Base-by-base conservation (phyloP, 2,329 filamentous ascomycete species). In the Gnomoniopsis smithogilvyi region DNA sequence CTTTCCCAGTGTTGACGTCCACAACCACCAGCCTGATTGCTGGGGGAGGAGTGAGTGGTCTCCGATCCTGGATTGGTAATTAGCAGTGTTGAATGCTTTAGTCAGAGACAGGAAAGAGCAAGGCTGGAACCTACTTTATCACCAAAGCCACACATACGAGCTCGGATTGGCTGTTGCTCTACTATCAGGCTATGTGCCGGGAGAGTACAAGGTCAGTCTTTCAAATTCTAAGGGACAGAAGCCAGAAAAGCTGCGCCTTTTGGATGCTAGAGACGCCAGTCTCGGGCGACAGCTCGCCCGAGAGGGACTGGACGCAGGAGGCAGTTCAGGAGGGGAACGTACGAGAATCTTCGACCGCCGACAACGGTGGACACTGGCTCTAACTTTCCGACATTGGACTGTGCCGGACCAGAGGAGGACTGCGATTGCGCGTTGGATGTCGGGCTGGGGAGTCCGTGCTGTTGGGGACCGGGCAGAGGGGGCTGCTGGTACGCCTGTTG, bases 111-210 rank as follows among this genome's bases (percentile, higher is more conserved):
- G 17, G 54, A 51, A 21, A 55, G 54, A 48, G 55, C 21, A 48
- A 11, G 54, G 30, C 49, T 38, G 55, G 60, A 58, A 67, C 77
- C 58, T 76, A 95, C 91, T 83, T 98, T 99, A 78, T 99, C 95
- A 63, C 95, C 95, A 76, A 98, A 99, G 8, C 95, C 95, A 77
- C 95, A 99, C 95, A 98, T 98, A 62, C 95, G 90, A 65, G 95
- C 95, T 67, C 95, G 87, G 67, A 91, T 83, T 53, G 95, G 95
- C 73, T 98, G 92, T 77, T 99, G 95, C 65, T 91, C 87, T 61
- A 97, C 91, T 65, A 88, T 80, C 53, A 96, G 82, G 62, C 87
- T 89, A 64, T 62, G 3, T 3, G 3, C 2, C 10, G 30, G 11
- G 15, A 14, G 41, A 3, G 15, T n/a, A 22, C 17, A n/a, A 17